Evolutionary conservation across 306 rosid species (phyloP).

Genomic region (Argentina anserina): DNA sequence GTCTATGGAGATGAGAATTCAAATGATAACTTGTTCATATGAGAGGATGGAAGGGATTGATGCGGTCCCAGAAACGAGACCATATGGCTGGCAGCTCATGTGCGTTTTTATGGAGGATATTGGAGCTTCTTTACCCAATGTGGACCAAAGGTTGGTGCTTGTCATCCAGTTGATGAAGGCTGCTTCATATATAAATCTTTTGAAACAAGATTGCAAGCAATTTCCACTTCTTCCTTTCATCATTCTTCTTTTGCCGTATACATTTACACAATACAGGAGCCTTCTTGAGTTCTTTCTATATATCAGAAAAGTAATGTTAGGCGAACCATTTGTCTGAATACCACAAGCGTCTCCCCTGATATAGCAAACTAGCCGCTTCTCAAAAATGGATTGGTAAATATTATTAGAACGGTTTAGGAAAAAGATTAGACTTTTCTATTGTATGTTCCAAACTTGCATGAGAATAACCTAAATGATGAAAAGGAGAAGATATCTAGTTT

Average conservation of each 20-base stretch:
- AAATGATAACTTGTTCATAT: conserved; percentile 5
- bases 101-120: conserved; percentile 15
- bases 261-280: not conserved
- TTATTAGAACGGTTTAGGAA: too few species aligned
- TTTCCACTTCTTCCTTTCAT: not conserved
- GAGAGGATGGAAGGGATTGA: not conserved
- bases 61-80: conserved; percentile 19
- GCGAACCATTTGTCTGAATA: too few species aligned
- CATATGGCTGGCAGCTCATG: conserved; percentile 15
- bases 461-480: not conserved
- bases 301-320: too few species aligned
- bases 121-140: not conserved
- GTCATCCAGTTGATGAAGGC: not conserved
- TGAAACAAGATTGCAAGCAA: not conserved
- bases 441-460: too few species aligned
- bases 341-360: too few species aligned
- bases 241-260: not conserved
- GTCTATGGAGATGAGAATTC: not conserved
- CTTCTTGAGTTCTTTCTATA: not conserved
- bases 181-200: not conserved
- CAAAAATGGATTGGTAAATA: too few species aligned
- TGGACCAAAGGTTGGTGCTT: conserved; percentile 6
- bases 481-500: too few species aligned
- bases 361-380: too few species aligned
- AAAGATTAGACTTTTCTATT: too few species aligned